These are phyloP conservation scores for Paracamarosporium sp. DNA, from an alignment of 2,329 filamentous ascomycete genomes.

Conservation along the genomic window DNA sequence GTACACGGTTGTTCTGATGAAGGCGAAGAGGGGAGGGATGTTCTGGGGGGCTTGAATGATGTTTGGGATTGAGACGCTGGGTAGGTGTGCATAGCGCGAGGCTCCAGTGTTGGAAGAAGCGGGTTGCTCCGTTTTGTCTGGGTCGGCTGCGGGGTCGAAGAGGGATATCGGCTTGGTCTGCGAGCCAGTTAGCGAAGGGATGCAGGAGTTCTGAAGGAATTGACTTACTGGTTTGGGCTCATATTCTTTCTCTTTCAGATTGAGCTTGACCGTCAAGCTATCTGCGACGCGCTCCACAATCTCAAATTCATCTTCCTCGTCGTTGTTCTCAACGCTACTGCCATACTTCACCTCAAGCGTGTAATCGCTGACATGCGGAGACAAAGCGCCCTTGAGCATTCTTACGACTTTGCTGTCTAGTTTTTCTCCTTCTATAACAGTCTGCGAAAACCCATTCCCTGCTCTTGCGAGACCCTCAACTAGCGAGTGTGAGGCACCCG, in stretches of 20 bases:
- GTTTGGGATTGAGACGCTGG: slow-evolving; percentile 59
- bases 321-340: slow-evolving; percentile 18
- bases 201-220: not conserved
- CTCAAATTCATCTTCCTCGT: slow-evolving; percentile 63
- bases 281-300: slow-evolving; percentile 66
- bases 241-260: slow-evolving; percentile 23
- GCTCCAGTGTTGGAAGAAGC: slow-evolving; percentile 33
- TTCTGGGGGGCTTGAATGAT: slow-evolving; percentile 69
- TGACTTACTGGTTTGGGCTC: slow-evolving; percentile 19
- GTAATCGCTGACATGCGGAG: slow-evolving; percentile 70
- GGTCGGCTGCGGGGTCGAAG: slow-evolving; percentile 60
- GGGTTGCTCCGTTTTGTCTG: slow-evolving; percentile 46
- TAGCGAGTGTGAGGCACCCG: slow-evolving; percentile 61
- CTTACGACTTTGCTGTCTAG: slow-evolving; percentile 73
- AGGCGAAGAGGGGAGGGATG: slow-evolving; percentile 71
- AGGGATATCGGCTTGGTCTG: slow-evolving; percentile 62
- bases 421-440: slow-evolving; percentile 67
- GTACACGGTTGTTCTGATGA: slow-evolving; percentile 70
- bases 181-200: slow-evolving; percentile 14
- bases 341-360: slow-evolving; percentile 68
- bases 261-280: slow-evolving; percentile 51
- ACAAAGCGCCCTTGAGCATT: slow-evolving; percentile 75
- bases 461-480: slow-evolving; percentile 65
- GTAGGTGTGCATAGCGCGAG: slow-evolving; percentile 59
- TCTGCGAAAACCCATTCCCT: slow-evolving; percentile 67